Conservation (phyloP, 2,329 filamentous ascomycete species). For the Remersonia thermophila region DNA sequence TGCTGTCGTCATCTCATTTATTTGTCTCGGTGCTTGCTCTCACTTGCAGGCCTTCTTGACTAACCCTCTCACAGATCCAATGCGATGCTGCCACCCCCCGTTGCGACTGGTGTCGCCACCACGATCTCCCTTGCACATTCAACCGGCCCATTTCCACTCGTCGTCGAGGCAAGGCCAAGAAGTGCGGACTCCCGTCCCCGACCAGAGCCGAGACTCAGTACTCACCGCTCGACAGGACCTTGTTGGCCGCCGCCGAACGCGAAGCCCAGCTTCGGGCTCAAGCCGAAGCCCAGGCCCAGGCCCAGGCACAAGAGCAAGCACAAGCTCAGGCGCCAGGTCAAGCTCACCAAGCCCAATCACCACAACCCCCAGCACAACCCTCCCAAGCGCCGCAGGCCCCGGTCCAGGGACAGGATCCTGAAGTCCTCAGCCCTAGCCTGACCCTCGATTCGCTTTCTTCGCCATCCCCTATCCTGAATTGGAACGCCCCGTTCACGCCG, state of each 20-base stretch:
- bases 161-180: conserved; percentile 6
- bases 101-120: conserved; percentile 40
- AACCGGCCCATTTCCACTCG: conserved; percentile 15
- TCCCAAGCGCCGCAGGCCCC: not conserved
- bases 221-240: not conserved
- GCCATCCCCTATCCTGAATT: not conserved
- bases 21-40: too few relatives aligned
- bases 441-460: not conserved
- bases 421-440: not conserved
- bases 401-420: not conserved
- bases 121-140: conserved; percentile 35
- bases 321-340: too few relatives aligned
- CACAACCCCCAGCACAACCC: too few relatives aligned
- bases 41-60: too few relatives aligned
- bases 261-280: too few relatives aligned
- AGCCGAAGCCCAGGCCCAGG: too few relatives aligned
- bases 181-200: not conserved
- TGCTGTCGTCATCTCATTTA: too few relatives aligned
- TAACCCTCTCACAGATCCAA: conserved; percentile 31
- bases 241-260: not conserved
- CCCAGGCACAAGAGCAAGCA: too few relatives aligned
- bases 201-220: too few relatives aligned
- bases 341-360: too few relatives aligned
- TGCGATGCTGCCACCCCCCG: conserved; percentile 31
- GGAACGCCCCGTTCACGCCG: conserved; percentile 1